phyloP scores from a whole-genome alignment of 2,329 filamentous ascomycete genomes.

The Nigrospora oryzae region DNA sequence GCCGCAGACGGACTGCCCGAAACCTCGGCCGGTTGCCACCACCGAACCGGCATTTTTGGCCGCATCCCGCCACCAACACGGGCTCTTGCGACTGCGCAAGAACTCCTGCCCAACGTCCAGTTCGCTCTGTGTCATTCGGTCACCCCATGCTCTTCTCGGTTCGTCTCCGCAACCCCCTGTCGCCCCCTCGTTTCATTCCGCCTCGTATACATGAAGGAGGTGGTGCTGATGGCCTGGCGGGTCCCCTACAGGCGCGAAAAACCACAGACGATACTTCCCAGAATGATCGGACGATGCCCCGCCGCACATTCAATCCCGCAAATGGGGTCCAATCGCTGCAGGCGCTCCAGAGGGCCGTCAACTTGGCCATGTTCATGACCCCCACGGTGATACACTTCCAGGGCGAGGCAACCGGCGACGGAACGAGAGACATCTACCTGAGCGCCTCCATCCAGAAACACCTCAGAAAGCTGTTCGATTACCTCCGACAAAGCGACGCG shows the following conservation, averaged over 20 bases:
- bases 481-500: slow-evolving; percentile 26
- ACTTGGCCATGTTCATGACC: slow-evolving; percentile 17
- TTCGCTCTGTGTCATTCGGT: too few relatives aligned
- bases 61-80: too few relatives aligned
- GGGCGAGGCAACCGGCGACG: slow-evolving; percentile 8
- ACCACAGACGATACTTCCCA: background rate
- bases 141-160: too few relatives aligned
- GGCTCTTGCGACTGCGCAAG: too few relatives aligned
- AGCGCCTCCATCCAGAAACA: slow-evolving; percentile 39
- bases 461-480: slow-evolving; percentile 37
- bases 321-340: slow-evolving; percentile 19
- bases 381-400: slow-evolving; percentile 20
- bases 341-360: slow-evolving; percentile 20
- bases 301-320: slow-evolving; percentile 17
- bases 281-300: slow-evolving; percentile 9
- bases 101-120: too few relatives aligned
- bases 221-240: too few relatives aligned
- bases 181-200: too few relatives aligned
- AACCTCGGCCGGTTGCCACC: too few relatives aligned
- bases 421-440: slow-evolving; percentile 27
- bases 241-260: background rate
- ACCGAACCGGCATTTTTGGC: too few relatives aligned
- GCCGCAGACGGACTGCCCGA: too few relatives aligned
- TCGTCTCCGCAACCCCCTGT: too few relatives aligned
- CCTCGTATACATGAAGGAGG: too few relatives aligned